Evolutionary conservation across 2,329 filamentous ascomycete species (phyloP), one percentile per base, ranked within the genome.

Genomic region (Plenodomus tracheiphilus): DNA sequence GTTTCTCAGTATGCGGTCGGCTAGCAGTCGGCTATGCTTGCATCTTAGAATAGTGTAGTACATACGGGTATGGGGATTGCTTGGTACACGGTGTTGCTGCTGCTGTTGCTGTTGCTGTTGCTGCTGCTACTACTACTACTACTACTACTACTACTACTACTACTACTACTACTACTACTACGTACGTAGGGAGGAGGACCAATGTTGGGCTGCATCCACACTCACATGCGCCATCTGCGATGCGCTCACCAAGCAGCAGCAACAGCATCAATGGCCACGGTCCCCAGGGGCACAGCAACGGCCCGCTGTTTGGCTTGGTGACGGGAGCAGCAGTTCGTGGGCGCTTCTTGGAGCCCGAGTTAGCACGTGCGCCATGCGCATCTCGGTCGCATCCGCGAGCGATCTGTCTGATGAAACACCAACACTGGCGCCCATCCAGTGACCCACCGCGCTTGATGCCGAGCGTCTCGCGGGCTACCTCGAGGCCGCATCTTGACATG

Each of bases 321-420:
- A 46, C 49, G 39, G 40, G 46, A 34, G 49, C 53, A 55, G 47
- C 41, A 41, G 50, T 47, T 49, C 43, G 43, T 46, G 51, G 55
- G 59, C 59, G 57, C 57, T 61, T 61, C 46, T 35, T 32, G 47
- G 34, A 43, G 53, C 46, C 55, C 47, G 54, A 42, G 39, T 34
- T 37, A 42, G 35, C 34, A 56, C 47, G 48, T 52, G 49, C 46
- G 42, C 32, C 30, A 18, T 43, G 17, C 37, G 16, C 34, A 48
- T 52, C 46, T 54, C 46, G 50, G 53, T 46, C 46, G 45, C 53
- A 53, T 52, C 53, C 53, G 53, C 51, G 46, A 32, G 44, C 43
- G 37, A 50, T 51, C 44, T 49, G 41, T 32, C 41, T 43, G 46
- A 41, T 57, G 56, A 57, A 57, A 58, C 56, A 53, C 49, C 47